phyloP scores from a whole-genome alignment of 441 rosid species.

The Gossypium schwendimanii region DNA sequence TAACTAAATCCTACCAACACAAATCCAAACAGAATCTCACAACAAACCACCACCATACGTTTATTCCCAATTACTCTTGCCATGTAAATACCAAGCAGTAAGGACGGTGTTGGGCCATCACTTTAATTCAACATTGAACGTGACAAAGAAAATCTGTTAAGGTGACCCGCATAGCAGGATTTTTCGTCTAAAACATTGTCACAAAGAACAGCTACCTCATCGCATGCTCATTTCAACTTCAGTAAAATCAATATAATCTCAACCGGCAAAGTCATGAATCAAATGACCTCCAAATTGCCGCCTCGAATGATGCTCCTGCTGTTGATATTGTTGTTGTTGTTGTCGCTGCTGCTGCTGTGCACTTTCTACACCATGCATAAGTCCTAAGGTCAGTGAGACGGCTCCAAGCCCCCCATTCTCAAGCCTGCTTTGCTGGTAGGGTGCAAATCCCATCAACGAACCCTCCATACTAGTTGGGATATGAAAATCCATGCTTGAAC shows the following conservation, averaged over 20 bases:
- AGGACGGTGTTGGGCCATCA: not conserved
- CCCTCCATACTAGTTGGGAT: conserved; percentile 31
- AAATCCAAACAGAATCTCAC: not conserved
- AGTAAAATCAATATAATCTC: not conserved
- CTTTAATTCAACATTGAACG: not conserved
- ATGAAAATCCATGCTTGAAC: conserved; percentile 34
- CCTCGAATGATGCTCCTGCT: conserved; percentile 32
- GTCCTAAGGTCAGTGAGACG: conserved; percentile 57
- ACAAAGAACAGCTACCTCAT: not conserved
- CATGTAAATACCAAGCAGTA: not conserved
- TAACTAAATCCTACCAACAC: not conserved
- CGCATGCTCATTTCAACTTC: not conserved
- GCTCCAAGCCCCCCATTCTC: conserved; percentile 39
- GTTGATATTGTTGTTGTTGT: conserved; percentile 26
- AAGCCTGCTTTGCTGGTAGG: conserved; percentile 33
- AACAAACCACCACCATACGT: not conserved
- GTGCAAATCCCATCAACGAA: conserved; percentile 34
- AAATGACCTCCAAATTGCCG: conserved; percentile 44
- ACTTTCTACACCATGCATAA: conserved; percentile 41
- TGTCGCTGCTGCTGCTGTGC: conserved; percentile 33
- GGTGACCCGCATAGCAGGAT: not conserved
- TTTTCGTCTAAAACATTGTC: not conserved
- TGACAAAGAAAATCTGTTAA: not conserved
- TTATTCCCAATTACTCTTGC: not conserved
- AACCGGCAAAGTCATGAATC: conserved; percentile 48